Percentiles rank a stretch among this genome's conserved stretches.
phyloP scores from a whole-genome alignment of 1,284 basidiomycete species.

The Leccinum fallax region DNA sequence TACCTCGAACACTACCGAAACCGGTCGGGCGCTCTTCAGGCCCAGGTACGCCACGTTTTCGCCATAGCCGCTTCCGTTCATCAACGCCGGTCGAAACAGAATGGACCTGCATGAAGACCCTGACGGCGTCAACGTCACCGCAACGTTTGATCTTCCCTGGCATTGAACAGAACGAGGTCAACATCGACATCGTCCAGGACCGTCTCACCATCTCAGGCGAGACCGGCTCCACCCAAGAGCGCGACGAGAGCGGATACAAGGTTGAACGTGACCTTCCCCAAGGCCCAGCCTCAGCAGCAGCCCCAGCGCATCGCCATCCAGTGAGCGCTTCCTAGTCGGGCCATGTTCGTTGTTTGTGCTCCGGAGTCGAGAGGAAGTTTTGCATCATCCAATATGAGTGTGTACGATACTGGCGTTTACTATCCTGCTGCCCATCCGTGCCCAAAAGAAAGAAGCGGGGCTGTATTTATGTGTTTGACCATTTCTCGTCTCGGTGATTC shows the following conservation, averaged over 20 bases:
- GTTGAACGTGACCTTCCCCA: slow-evolving; percentile 51
- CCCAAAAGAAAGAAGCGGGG: not conserved
- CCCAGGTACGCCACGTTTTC: slow-evolving; percentile 27
- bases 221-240: slow-evolving; percentile 35
- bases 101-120: slow-evolving; percentile 51
- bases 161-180: slow-evolving; percentile 45
- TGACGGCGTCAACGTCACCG: slow-evolving; percentile 44
- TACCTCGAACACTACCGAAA: slow-evolving; percentile 9
- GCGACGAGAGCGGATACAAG: slow-evolving; percentile 46
- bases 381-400: not conserved
- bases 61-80: not conserved
- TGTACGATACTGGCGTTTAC: slow-evolving; percentile 8
- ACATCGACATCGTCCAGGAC: slow-evolving; percentile 45
- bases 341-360: not conserved
- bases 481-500: not conserved
- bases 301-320: slow-evolving; percentile 41
- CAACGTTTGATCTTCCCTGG: slow-evolving; percentile 54
- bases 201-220: slow-evolving; percentile 51
- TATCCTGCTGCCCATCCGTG: not conserved
- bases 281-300: slow-evolving; percentile 37
- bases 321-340: slow-evolving; percentile 9
- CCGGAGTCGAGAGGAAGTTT: not conserved
- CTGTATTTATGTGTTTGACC: not conserved
- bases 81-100: slow-evolving; percentile 27
- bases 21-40: slow-evolving; percentile 19